phyloP scores from a whole-genome alignment of 176 grass and related monocot genomes.

The Triticum timopheevii region DNA sequence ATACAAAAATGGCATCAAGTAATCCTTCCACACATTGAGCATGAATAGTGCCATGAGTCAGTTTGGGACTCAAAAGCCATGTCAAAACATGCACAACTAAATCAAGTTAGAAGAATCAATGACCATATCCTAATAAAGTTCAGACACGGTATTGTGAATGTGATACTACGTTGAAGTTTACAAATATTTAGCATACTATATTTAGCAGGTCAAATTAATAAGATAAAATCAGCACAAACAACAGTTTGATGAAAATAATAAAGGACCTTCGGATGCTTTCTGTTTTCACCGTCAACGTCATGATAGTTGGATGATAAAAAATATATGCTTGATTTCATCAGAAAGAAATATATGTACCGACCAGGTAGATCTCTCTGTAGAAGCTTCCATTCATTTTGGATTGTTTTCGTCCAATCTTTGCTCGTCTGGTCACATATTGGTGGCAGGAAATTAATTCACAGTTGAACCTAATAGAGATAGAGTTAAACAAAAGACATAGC shows the following conservation, averaged over 20 bases:
- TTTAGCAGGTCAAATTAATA: neutral
- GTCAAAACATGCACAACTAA: neutral
- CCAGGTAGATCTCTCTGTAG: conserved; percentile 73
- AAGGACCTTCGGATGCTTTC: neutral
- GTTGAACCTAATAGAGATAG: conserved; percentile 16
- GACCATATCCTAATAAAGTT: neutral
- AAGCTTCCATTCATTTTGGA: conserved; percentile 76
- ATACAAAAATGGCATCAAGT: neutral
- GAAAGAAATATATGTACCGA: conserved; percentile 26
- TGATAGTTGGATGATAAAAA: conserved; percentile 15
- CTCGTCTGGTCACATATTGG: conserved; percentile 41
- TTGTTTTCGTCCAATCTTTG: conserved; percentile 63
- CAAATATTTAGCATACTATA: neutral
- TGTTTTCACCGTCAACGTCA: neutral
- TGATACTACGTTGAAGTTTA: conserved; percentile 12
- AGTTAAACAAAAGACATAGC: conserved; percentile 1
- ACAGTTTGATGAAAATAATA: conserved; percentile 1
- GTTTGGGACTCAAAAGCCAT: neutral
- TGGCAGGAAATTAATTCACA: conserved; percentile 5
- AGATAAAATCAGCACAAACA: neutral
- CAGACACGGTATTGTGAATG: neutral
- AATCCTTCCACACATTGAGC: neutral
- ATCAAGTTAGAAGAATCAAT: neutral
- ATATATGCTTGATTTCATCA: conserved; percentile 13
- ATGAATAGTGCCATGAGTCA: neutral